Evolutionary conservation across 1,284 basidiomycete genomes (phyloP).

Genomic region (Ganoderma lingzhi): DNA sequence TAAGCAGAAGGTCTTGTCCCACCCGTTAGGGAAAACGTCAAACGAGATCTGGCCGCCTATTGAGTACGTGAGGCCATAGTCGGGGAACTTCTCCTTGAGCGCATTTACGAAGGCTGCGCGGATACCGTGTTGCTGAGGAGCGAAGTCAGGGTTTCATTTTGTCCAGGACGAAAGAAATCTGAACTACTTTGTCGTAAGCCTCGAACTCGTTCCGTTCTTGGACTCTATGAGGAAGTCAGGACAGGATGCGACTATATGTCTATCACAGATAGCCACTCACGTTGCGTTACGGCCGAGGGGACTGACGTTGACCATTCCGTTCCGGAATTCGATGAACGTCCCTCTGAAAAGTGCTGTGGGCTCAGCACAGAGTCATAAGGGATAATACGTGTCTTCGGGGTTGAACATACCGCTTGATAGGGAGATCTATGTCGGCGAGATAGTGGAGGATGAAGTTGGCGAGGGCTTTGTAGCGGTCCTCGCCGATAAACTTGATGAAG

Average conservation of each 20-base stretch:
- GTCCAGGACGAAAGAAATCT: not conserved
- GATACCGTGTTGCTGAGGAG: slow-evolving; percentile 64
- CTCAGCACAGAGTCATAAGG: not conserved
- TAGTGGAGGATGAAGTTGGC: slow-evolving; percentile 96
- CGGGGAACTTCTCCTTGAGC: slow-evolving; percentile 84
- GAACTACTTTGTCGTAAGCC: slow-evolving; percentile 75
- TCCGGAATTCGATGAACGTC: slow-evolving; percentile 96
- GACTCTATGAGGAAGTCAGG: slow-evolving; percentile 51
- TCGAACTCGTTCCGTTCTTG: slow-evolving; percentile 87
- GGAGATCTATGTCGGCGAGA: slow-evolving; percentile 91
- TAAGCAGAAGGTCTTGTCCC: slow-evolving; percentile 98
- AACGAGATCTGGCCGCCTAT: slow-evolving; percentile 98
- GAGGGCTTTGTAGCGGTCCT: slow-evolving; percentile 93
- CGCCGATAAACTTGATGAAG: slow-evolving; percentile 93
- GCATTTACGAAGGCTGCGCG: slow-evolving; percentile 82
- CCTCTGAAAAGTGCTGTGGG: slow-evolving; percentile 60
- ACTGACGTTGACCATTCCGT: slow-evolving; percentile 98
- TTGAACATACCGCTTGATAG: slow-evolving; percentile 85
- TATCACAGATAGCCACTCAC: slow-evolving; percentile 51
- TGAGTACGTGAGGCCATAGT: slow-evolving; percentile 90
- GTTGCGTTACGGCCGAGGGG: slow-evolving; percentile 96
- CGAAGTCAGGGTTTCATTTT: not conserved
- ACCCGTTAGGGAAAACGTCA: slow-evolving; percentile 92
- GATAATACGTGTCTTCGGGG: not conserved
- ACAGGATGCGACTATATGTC: too few species aligned